phyloP scores from a whole-genome alignment of 2,329 filamentous ascomycete species.

The Paecilomyces formosus region DNA sequence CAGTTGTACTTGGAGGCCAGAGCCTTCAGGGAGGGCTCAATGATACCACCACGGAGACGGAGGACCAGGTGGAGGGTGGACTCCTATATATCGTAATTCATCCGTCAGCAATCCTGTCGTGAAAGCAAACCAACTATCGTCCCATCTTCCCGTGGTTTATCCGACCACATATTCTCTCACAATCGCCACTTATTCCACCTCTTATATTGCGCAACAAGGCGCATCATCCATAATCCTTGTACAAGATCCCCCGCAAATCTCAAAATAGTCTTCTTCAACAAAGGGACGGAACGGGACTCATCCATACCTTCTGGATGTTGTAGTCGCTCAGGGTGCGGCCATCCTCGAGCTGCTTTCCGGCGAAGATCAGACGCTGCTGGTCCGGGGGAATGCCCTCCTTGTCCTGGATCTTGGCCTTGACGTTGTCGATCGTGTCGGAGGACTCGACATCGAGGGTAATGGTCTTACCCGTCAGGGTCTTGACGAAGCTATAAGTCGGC shows the following conservation, averaged over 20 bases:
- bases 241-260: conserved; percentile 8
- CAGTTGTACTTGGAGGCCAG: conserved; percentile 99
- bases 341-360: conserved; percentile 98
- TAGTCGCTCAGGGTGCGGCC: conserved; percentile 94
- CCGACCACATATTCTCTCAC: background rate
- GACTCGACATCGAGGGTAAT: conserved; percentile 99
- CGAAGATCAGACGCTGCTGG: conserved; percentile 98
- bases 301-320: conserved; percentile 95
- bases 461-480: conserved; percentile 99
- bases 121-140: background rate
- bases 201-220: background rate
- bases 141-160: background rate
- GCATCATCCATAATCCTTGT: background rate
- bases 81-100: conserved; percentile 53
- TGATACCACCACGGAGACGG: conserved; percentile 98
- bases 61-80: conserved; percentile 97
- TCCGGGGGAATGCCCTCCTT: conserved; percentile 98
- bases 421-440: conserved; percentile 98
- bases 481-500: conserved; percentile 74
- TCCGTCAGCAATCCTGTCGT: background rate
- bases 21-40: conserved; percentile 97
- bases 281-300: conserved; percentile 7
- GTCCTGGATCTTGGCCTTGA: conserved; percentile 99
- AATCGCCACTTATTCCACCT: background rate
- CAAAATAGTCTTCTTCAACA: background rate